These are phyloP conservation scores for Hirsutella minnesotensis DNA, from an alignment of 2,329 filamentous ascomycete species.

Conservation along the genomic window DNA sequence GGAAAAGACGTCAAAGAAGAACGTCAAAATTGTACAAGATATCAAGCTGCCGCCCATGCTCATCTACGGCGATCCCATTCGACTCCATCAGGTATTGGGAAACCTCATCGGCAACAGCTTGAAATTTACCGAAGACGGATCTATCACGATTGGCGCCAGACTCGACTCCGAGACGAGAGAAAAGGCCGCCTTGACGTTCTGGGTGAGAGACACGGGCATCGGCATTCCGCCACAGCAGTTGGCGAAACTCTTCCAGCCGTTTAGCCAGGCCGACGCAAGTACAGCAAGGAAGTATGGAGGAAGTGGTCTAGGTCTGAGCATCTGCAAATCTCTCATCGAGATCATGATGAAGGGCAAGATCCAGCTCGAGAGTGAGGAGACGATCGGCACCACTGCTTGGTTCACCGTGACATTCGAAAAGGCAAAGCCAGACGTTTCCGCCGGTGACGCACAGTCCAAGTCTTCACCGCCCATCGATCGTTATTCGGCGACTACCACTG, in stretches of 20 bases:
- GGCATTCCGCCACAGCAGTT: slow-evolving; percentile 76
- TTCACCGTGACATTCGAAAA: slow-evolving; percentile 84
- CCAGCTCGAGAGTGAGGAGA: slow-evolving; percentile 65
- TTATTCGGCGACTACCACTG: slow-evolving; percentile 17
- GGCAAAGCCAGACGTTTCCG: slow-evolving; percentile 49
- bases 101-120: slow-evolving; percentile 89
- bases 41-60: slow-evolving; percentile 66
- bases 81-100: slow-evolving; percentile 57
- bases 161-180: slow-evolving; percentile 61
- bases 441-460: slow-evolving; percentile 37
- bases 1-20: slow-evolving; percentile 49
- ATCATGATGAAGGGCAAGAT: slow-evolving; percentile 84
- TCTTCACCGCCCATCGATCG: slow-evolving; percentile 23
- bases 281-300: slow-evolving; percentile 86
- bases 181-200: slow-evolving; percentile 66
- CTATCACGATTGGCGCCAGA: slow-evolving; percentile 69
- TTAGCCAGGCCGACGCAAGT: slow-evolving; percentile 84
- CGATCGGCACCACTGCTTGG: slow-evolving; percentile 57
- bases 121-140: slow-evolving; percentile 83
- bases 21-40: slow-evolving; percentile 54
- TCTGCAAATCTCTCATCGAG: slow-evolving; percentile 89
- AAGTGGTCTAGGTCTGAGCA: slow-evolving; percentile 80
- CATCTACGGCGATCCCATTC: slow-evolving; percentile 54
- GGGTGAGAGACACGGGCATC: slow-evolving; percentile 82
- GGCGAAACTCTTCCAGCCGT: slow-evolving; percentile 80